Percentiles rank a stretch among this genome's conserved stretches.
Evolutionary conservation across 2,329 filamentous ascomycete species (phyloP).

Genomic region (Colletotrichum sublineola): DNA sequence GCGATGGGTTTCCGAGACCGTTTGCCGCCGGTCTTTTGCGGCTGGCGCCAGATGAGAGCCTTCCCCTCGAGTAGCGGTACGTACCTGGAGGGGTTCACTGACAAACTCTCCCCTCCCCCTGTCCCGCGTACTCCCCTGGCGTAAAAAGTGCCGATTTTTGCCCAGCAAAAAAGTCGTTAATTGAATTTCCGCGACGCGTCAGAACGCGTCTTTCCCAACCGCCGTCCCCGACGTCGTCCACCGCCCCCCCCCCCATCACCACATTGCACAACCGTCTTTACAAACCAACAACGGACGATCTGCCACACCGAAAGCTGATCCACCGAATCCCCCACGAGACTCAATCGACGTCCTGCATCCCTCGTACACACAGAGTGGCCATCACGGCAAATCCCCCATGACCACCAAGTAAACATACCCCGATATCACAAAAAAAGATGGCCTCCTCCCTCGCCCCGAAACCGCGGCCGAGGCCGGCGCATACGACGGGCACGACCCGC

Average conservation of each 20-base stretch:
- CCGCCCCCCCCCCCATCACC: not conserved
- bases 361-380: not conserved
- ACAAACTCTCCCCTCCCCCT: not conserved
- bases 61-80: not conserved
- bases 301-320: not conserved
- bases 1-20: slow-evolving; percentile 26
- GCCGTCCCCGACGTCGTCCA: not conserved
- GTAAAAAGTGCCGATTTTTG: slow-evolving; percentile 7
- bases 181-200: slow-evolving; percentile 54
- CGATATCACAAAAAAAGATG: slow-evolving; percentile 32
- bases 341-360: not conserved
- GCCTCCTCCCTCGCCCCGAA: slow-evolving; percentile 58
- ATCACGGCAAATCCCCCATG: not conserved
- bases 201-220: slow-evolving; percentile 53
- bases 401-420: not conserved
- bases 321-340: not conserved
- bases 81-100: slow-evolving; percentile 21
- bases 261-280: not conserved
- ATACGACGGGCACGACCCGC: slow-evolving; percentile 89
- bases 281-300: not conserved
- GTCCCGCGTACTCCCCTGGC: not conserved
- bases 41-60: slow-evolving; percentile 6
- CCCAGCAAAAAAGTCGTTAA: slow-evolving; percentile 47
- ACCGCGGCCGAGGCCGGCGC: slow-evolving; percentile 75
- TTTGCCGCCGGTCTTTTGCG: not conserved